Evolutionary conservation across 2,329 filamentous ascomycete species (phyloP), one percentile per base, ranked within the genome.

Genomic region (Bisporella sp.): DNA sequence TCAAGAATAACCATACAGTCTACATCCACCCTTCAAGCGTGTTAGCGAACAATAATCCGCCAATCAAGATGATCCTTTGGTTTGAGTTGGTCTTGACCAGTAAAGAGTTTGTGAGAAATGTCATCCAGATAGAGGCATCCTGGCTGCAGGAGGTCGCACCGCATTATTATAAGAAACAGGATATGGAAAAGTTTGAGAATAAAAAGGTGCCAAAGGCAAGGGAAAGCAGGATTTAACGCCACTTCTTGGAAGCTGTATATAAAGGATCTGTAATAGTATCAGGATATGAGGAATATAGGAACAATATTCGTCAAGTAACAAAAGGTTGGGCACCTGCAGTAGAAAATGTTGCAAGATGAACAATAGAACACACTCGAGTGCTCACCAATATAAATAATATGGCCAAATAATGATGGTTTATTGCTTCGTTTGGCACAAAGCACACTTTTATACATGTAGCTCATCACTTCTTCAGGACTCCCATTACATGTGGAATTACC

Each of bases 141-240:
- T 96, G 91, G 91, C 66, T 99, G 60, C 79, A 82, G 5, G 92
- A 97, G 69, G 81, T 93, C 54, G 93, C 93, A 54, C 92, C 92
- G 55, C 93, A 97, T 71, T 96, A 90, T 64, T 89, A 96, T 67
- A 96, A 95, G 71, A 86, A 87, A 72, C 86, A 89, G 70, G 90
- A 96, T 64, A 68, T 96, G 40, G 92, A 96, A 63, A 83, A 77
- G 13, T 65, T 96, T 59, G 89, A 89, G 63, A 86, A 89, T 53
- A 87, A 81, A 72, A 95, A 89, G 69, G 76, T 85, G 70, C 79
- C 82, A 0, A 87, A 85, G 44, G 57, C 51, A 13, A 49, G 54
- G 50, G 57, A 54, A 46, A 51, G 51, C n/a, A 37, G n/a, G n/a
- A 9, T 37, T n/a, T 37, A n/a, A 37, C 4, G 21, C 21, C 21